These are phyloP conservation scores for Chiua sp. DNA, from an alignment of 1,284 basidiomycete species.

Conservation along the genomic window DNA sequence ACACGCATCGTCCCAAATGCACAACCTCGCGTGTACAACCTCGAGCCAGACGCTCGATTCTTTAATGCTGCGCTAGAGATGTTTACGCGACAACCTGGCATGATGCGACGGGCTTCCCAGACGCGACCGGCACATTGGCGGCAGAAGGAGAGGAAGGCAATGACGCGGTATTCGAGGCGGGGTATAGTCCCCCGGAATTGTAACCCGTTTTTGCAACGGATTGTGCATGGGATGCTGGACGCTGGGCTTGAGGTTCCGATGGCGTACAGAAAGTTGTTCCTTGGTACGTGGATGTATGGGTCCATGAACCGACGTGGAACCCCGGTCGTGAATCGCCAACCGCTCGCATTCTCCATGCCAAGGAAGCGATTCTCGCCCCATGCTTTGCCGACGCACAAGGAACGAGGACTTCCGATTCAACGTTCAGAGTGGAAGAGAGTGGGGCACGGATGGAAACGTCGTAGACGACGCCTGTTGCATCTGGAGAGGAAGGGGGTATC, in stretches of 20 bases:
- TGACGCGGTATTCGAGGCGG: conserved; percentile 29
- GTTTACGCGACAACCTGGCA: conserved; percentile 44
- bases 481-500: neutral
- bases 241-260: conserved; percentile 53
- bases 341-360: conserved; percentile 39
- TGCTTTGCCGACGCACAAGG: conserved; percentile 41
- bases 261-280: conserved; percentile 49
- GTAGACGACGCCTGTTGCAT: conserved; percentile 15
- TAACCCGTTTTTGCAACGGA: conserved; percentile 48
- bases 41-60: conserved; percentile 64
- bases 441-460: conserved; percentile 21
- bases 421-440: conserved; percentile 28
- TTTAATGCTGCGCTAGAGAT: conserved; percentile 67
- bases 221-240: conserved; percentile 51
- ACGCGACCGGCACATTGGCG: conserved; percentile 34
- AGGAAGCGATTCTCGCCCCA: conserved; percentile 29
- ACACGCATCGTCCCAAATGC: conserved; percentile 20
- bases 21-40: conserved; percentile 36
- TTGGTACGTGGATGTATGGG: conserved; percentile 41
- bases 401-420: conserved; percentile 46
- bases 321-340: conserved; percentile 27
- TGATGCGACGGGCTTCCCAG: conserved; percentile 29
- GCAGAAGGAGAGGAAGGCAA: conserved; percentile 34
- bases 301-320: conserved; percentile 18
- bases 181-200: conserved; percentile 33